phyloP scores from a whole-genome alignment of 176 grass and related monocot species.

The Echinochloa phyllopogon region DNA sequence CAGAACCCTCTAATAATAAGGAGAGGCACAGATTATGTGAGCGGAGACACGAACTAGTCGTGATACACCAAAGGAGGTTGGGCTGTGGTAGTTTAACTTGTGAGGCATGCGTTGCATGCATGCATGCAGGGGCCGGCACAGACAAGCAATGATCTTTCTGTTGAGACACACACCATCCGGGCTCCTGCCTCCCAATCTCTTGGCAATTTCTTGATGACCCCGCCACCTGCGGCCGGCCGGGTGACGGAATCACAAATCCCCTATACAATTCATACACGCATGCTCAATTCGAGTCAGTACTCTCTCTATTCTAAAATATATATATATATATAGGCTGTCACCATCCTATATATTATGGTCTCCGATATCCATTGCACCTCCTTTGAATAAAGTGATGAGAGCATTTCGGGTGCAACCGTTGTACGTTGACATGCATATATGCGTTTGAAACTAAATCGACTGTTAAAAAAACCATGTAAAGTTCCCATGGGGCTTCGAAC shows the following conservation, averaged over 20 bases:
- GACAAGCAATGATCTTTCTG: constrained; percentile 54
- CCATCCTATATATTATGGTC: too few relatives aligned
- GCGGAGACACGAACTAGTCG: constrained; percentile 45
- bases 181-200: constrained; percentile 25
- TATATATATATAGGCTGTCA: too few relatives aligned
- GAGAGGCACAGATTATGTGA: constrained; percentile 39
- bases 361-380: not conserved
- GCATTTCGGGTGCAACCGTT: not conserved
- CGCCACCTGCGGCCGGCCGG: not conserved
- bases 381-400: not conserved
- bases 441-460: not conserved
- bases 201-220: constrained; percentile 42
- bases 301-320: too few relatives aligned
- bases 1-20: constrained; percentile 6
- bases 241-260: not conserved
- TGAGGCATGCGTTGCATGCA: constrained; percentile 33
- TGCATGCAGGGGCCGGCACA: constrained; percentile 40
- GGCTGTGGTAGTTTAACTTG: constrained; percentile 26
- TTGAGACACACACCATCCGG: constrained; percentile 20
- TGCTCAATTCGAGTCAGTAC: not conserved
- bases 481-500: not conserved
- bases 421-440: not conserved
- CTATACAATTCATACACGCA: constrained; percentile 20
- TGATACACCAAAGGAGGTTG: constrained; percentile 43
- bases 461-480: not conserved